phyloP scores from a whole-genome alignment of 2,329 filamentous ascomycete species.

The Gnomoniopsis sp. region DNA sequence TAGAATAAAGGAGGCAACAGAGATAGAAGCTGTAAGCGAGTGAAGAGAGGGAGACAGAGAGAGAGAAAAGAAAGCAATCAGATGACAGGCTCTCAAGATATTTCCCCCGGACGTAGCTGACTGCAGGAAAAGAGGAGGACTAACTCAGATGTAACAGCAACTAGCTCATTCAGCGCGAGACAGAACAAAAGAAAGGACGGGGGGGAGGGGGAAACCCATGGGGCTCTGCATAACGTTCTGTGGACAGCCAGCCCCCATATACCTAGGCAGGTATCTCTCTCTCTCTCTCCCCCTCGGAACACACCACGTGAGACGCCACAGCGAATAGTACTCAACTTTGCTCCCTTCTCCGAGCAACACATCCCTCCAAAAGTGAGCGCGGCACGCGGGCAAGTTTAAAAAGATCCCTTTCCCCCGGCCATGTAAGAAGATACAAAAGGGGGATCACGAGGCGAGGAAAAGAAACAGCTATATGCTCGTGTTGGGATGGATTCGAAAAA shows the following conservation, averaged over 20 bases:
- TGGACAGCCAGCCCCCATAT: too few species aligned
- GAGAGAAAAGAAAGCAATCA: too few species aligned
- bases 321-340: slow-evolving; percentile 5
- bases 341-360: too few species aligned
- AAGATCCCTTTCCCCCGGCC: too few species aligned
- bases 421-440: too few species aligned
- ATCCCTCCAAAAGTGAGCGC: not conserved
- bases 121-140: not conserved
- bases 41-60: not conserved
- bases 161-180: too few species aligned
- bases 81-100: not conserved
- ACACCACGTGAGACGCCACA: slow-evolving; percentile 15
- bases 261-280: not conserved
- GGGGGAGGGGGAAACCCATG: too few species aligned
- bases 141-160: not conserved
- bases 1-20: not conserved
- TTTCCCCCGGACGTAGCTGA: not conserved
- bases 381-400: not conserved
- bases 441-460: too few species aligned
- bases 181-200: too few species aligned
- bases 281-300: not conserved
- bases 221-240: too few species aligned
- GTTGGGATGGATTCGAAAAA: too few species aligned
- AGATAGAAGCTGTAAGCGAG: not conserved
- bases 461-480: too few species aligned